Percentiles rank a stretch among this genome's conserved stretches.
Conservation (phyloP, 768 basidiomycete genomes). For the Leccinum aurantiacum region DNA sequence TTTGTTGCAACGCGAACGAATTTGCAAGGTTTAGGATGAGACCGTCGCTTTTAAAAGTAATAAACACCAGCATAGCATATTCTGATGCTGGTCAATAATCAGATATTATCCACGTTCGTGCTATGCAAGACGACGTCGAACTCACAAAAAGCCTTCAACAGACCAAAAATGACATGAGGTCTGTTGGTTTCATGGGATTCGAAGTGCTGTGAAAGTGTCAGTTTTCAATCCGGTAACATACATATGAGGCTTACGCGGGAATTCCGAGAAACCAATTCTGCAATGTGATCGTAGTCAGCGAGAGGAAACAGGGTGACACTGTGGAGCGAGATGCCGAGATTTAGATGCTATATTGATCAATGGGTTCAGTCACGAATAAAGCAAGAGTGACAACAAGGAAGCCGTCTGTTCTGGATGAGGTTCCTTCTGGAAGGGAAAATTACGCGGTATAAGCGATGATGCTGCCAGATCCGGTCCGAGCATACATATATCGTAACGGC, state of each 20-base stretch:
- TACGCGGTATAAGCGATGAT: neutral
- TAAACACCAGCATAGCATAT: neutral
- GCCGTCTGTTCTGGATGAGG: constrained; percentile 42
- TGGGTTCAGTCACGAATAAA: constrained; percentile 54
- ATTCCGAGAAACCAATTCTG: constrained; percentile 31
- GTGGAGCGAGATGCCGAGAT: constrained; percentile 41
- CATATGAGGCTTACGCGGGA: constrained; percentile 28
- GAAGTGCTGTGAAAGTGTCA: neutral
- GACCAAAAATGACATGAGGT: constrained; percentile 2
- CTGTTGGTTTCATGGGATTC: neutral
- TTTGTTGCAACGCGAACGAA: constrained; percentile 10
- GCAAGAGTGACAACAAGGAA: constrained; percentile 34
- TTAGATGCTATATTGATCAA: constrained; percentile 43
- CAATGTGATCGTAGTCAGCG: constrained; percentile 45
- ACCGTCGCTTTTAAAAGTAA: constrained; percentile 1
- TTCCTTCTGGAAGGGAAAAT: constrained; percentile 6
- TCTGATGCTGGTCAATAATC: constrained; percentile 1
- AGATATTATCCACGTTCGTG: neutral
- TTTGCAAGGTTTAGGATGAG: neutral
- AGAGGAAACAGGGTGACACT: constrained; percentile 42
- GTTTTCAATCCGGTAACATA: neutral
- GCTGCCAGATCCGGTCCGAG: neutral
- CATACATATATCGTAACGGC: neutral
- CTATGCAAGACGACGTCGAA: neutral
- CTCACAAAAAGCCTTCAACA: constrained; percentile 9